Base-by-base conservation (phyloP, 176 grass and related monocot genomes). In the Triticum dicoccoides region DNA sequence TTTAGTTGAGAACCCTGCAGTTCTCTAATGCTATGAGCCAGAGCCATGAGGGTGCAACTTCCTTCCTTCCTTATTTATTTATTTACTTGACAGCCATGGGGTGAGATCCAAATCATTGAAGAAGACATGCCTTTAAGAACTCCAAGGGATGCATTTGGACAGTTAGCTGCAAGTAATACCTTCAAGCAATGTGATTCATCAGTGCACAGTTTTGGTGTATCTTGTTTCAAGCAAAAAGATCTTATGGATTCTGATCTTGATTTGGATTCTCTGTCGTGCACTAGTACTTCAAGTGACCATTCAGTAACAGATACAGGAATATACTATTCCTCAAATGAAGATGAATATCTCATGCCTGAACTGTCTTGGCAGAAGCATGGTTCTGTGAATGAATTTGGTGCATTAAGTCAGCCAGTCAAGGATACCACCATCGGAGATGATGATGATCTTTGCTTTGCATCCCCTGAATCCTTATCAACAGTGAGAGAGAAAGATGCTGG, bases 121-220 rank as follows among this genome's bases (percentile, higher is more conserved):
- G 97, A 98, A 94, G 97, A 96, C 83, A 80, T 79, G 34, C 92
- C 97, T 84, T 78, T 82, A 51, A 94, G 88, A 90, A 98, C 92
- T 85, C 92, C 94, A 87, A 98, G 80, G 73, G 92, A 94, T 82
- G 92, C 94, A 90, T 98, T 98, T 88, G 88, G 76, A 79, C 86
- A 90, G 80, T 81, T 98, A 81, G 93, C 92, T 66, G 80, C 90
- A 91, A 78, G 73, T 73, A 70, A 51, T 51, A 92, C 54, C 80
- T 92, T 84, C 87, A 86, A 88, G 49, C 85, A 84, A 65, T 45
- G 47, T 83, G 83, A 71, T 80, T 74, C 91, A 89, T 78, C 47
- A 84, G 67, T 81, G 58, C 33, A 8, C 63, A 65, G 38, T 86
- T 85, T 86, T 74, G 73, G 64, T 61, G 47, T 34, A 14, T 88